Percentiles rank a stretch among this genome's conserved stretches.
Evolutionary conservation across 805 yeast genomes (phyloP).

Genomic region (Novakomyces olei): DNA sequence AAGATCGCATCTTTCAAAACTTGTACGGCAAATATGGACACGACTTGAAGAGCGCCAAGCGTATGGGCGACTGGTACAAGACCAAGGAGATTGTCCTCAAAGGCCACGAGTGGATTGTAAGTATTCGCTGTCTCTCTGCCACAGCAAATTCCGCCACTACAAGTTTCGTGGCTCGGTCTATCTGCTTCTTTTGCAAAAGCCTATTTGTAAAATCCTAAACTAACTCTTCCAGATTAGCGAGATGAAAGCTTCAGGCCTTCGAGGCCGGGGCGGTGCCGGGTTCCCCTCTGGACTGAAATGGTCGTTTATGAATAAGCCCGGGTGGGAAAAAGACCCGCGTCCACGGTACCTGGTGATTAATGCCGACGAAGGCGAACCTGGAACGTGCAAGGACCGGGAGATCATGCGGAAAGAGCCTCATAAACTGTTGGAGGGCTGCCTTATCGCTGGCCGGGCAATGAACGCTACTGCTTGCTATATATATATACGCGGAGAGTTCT

Average conservation of each 20-base stretch:
- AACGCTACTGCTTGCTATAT: conserved; percentile 84
- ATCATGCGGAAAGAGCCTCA: conserved; percentile 82
- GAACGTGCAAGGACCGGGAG: conserved; percentile 83
- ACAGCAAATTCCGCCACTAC: too few relatives aligned
- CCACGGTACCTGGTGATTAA: conserved; percentile 62
- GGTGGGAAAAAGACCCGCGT: conserved; percentile 80
- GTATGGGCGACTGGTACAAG: conserved; percentile 81
- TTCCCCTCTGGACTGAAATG: conserved; percentile 80
- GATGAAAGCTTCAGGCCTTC: conserved; percentile 59
- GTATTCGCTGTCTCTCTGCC: too few relatives aligned
- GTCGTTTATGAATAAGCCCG: conserved; percentile 91
- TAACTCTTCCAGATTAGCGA: conserved; percentile 32
- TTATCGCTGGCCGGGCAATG: conserved; percentile 77
- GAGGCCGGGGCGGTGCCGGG: conserved; percentile 91
- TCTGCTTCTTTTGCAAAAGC: too few relatives aligned
- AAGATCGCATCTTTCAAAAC: conserved; percentile 73
- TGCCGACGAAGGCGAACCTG: conserved; percentile 92
- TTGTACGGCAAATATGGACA: conserved; percentile 53
- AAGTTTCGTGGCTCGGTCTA: too few relatives aligned
- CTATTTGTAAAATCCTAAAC: too few relatives aligned
- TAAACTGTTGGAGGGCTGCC: conserved; percentile 78
- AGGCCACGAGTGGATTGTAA: conserved; percentile 64
- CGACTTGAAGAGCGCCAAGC: conserved; percentile 49
- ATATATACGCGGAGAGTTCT: conserved; percentile 77
- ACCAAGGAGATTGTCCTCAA: conserved; percentile 65